Evolutionary conservation across 352 stramenopile species (phyloP).

Genomic region (Thalassiosira mediterranea): DNA sequence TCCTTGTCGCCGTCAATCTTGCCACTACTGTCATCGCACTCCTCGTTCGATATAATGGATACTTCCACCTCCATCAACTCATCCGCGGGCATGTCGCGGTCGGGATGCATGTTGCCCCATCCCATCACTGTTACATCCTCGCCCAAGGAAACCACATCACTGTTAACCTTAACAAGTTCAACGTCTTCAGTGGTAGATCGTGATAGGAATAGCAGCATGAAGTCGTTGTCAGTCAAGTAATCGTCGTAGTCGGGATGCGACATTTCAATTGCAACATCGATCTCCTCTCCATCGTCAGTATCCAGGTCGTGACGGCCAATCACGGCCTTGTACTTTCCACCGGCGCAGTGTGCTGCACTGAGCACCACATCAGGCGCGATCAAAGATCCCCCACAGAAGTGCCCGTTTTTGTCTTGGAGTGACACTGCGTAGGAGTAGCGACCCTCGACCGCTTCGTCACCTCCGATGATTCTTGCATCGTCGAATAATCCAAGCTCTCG

Average conservation of each 20-base stretch:
- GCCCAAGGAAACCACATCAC: conserved; percentile 6
- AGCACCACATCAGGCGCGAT: conserved; percentile 50
- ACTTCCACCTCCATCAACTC: conserved; percentile 39
- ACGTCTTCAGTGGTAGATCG: conserved; percentile 16
- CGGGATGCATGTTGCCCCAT: conserved; percentile 32
- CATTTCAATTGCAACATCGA: conserved; percentile 22
- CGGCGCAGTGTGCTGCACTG: conserved; percentile 34
- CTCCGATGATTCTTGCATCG: conserved; percentile 34
- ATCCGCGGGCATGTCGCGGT: conserved; percentile 3
- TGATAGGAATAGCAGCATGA: conserved; percentile 63
- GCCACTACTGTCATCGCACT: conserved; percentile 34
- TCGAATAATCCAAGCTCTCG: background rate
- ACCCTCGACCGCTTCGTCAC: conserved; percentile 9
- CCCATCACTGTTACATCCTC: conserved; percentile 37
- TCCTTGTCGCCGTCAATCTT: conserved; percentile 11
- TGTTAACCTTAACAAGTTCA: conserved; percentile 26
- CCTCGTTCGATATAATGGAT: conserved; percentile 41
- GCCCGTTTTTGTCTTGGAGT: conserved; percentile 16
- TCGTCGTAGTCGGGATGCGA: conserved; percentile 54
- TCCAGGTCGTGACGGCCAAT: conserved; percentile 15
- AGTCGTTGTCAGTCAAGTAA: conserved; percentile 50
- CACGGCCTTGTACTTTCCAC: conserved; percentile 2
- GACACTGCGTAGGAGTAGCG: conserved; percentile 47
- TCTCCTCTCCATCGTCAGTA: conserved; percentile 4
- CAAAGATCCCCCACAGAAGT: conserved; percentile 39